Evolutionary conservation across 2,329 filamentous ascomycete genomes (phyloP).

Genomic region (Fusarium sp.): DNA sequence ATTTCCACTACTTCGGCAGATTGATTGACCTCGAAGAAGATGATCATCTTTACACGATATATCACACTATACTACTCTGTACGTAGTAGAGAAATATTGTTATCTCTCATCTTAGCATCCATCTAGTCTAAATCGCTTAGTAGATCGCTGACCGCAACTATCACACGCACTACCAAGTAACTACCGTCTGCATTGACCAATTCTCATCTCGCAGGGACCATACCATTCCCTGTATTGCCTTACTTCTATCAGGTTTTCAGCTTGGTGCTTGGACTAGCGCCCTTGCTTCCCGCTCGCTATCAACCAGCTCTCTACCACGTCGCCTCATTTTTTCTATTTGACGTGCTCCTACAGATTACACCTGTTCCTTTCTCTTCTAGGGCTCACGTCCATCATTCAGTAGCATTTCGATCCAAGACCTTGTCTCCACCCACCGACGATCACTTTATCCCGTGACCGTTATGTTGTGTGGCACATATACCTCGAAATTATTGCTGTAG

Average conservation of each 20-base stretch:
- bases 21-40: conserved; percentile 3
- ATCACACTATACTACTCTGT: no score
- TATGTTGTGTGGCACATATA: neutral
- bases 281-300: conserved; percentile 7
- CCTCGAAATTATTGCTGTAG: conserved; percentile 2
- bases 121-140: neutral
- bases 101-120: neutral
- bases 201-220: conserved; percentile 28
- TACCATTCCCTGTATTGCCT: neutral
- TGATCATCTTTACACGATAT: neutral
- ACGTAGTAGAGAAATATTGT: neutral
- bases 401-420: conserved; percentile 6
- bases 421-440: conserved; percentile 29
- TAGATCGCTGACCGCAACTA: neutral
- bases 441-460: conserved; percentile 23
- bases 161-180: neutral
- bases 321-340: conserved; percentile 29
- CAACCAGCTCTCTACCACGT: conserved; percentile 20
- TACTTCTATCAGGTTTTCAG: conserved; percentile 8
- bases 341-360: neutral
- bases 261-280: conserved; percentile 30
- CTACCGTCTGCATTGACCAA: conserved; percentile 31
- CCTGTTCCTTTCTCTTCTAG: neutral
- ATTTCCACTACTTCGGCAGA: neutral
- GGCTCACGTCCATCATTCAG: neutral